These are phyloP conservation scores for Metrosideros polymorpha DNA, from an alignment of 441 rosid genomes.

Conservation along the genomic window DNA sequence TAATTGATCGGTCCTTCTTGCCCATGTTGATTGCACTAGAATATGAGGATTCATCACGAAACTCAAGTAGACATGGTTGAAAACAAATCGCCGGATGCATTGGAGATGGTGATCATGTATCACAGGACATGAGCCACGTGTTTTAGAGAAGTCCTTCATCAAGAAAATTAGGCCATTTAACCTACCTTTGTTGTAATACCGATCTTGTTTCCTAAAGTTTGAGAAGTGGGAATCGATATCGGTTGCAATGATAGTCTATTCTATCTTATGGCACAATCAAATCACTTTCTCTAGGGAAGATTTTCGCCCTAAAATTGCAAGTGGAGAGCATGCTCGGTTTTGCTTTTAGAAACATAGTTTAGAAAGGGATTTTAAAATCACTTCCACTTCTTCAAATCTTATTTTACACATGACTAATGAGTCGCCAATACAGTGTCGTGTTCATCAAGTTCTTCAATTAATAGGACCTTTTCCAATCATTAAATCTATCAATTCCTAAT, in stretches of 20 bases:
- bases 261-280: not conserved
- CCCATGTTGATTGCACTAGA: not conserved
- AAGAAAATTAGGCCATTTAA: not conserved
- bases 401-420: too few relatives aligned
- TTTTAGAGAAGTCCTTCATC: not conserved
- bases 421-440: too few relatives aligned
- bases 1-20: not conserved
- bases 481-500: not conserved
- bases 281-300: not conserved
- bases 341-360: not conserved
- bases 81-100: too few relatives aligned
- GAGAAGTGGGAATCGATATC: not conserved
- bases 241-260: not conserved
- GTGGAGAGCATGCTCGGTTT: not conserved
- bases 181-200: not conserved
- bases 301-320: not conserved
- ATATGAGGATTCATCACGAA: not conserved
- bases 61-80: not conserved
- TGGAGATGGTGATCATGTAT: not conserved
- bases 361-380: not conserved
- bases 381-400: not conserved
- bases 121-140: not conserved
- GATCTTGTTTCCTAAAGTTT: not conserved
- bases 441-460: not conserved
- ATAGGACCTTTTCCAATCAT: not conserved